Base-by-base conservation (phyloP, 768 basidiomycete species). In the Hericium coralloides region DNA sequence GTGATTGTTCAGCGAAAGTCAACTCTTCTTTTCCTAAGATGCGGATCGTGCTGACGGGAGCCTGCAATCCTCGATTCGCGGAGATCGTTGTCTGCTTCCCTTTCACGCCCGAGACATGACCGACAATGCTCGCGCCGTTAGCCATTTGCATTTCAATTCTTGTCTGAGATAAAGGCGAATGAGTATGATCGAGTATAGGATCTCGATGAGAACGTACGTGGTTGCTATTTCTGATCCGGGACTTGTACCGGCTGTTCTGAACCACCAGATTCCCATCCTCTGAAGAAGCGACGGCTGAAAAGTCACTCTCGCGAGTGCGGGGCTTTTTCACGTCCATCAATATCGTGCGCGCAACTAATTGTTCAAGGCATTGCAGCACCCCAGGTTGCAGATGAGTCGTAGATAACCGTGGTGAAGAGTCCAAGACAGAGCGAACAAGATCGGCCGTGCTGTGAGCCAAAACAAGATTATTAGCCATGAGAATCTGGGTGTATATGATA, bases 11-110 rank as follows among this genome's bases (percentile, higher is more conserved):
- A 12, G 55, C 47, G 23, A 26, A 25, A 23, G 59, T 57, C 43
- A 26, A 31, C 52, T 57, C 59, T 52, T 57, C 59, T 12, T 55
- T 43, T 14, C 59, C 59, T 20, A 59, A 23, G 12, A 59, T 55
- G n/a, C 43, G 47, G 6, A 59, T 59, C 8, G 39, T 37, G 50
- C 8, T 31, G 43, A 57, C 23, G 17, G 20, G 37, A 1, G 17
- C 20, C 55, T 9, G 17, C 15, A 57, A 31, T 12, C 23, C 8
- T 49, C 3, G 22, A 17, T 4, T 9, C 38, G 55, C 7, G 3
- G 22, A 7, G 15, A 55, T 55, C 23, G 36, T 52, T n/a, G 59
- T 57, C 12, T 8, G 23, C 18, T 55, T 41, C 37, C 59, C 55
- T 26, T 39, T 15, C 17, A 17, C 38, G 12, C 55, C 26, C 2